Evolutionary conservation across 345 rosid genomes (phyloP).

Genomic region (Fremontodendron californicum): DNA sequence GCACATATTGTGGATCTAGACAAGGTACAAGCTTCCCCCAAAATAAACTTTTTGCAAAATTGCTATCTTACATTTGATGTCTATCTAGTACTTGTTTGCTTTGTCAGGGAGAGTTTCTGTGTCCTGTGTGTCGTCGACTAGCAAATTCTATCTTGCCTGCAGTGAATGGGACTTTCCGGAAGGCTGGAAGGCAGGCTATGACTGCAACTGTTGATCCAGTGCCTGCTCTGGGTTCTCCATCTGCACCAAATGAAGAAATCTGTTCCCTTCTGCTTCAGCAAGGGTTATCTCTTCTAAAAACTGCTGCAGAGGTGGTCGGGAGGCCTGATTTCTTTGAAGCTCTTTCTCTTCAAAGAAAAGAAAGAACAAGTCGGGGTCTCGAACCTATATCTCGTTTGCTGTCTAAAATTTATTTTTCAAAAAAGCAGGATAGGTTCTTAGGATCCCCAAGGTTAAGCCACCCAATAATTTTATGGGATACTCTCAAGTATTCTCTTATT

Average conservation of each 20-base stretch:
- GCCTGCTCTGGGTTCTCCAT: slow-evolving; percentile 15
- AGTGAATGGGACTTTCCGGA: slow-evolving; percentile 41
- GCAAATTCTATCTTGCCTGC: slow-evolving; percentile 83
- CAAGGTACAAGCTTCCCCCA: slow-evolving; percentile 41
- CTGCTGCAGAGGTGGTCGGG: slow-evolving; percentile 55
- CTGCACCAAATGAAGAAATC: slow-evolving; percentile 25
- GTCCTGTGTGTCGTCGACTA: slow-evolving; percentile 90
- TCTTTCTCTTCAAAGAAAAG: slow-evolving; percentile 39
- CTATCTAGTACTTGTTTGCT: slow-evolving; percentile 20
- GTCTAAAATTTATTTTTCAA: slow-evolving; percentile 50
- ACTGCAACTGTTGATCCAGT: slow-evolving; percentile 24
- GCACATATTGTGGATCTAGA: slow-evolving; percentile 78
- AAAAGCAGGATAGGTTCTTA: slow-evolving; percentile 33
- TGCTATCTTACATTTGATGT: background rate
- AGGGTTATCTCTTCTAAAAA: slow-evolving; percentile 59
- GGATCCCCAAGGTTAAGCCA: slow-evolving; percentile 43
- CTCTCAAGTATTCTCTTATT: slow-evolving; percentile 77
- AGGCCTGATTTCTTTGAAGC: slow-evolving; percentile 41
- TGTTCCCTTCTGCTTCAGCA: slow-evolving; percentile 44
- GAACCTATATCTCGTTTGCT: slow-evolving; percentile 47
- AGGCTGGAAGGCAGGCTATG: slow-evolving; percentile 46
- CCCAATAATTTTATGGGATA: slow-evolving; percentile 81
- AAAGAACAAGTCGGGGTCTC: slow-evolving; percentile 41
- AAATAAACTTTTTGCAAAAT: background rate
- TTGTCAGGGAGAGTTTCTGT: slow-evolving; percentile 89